phyloP scores from a whole-genome alignment of 306 rosid species.

The Prunus armeniaca region DNA sequence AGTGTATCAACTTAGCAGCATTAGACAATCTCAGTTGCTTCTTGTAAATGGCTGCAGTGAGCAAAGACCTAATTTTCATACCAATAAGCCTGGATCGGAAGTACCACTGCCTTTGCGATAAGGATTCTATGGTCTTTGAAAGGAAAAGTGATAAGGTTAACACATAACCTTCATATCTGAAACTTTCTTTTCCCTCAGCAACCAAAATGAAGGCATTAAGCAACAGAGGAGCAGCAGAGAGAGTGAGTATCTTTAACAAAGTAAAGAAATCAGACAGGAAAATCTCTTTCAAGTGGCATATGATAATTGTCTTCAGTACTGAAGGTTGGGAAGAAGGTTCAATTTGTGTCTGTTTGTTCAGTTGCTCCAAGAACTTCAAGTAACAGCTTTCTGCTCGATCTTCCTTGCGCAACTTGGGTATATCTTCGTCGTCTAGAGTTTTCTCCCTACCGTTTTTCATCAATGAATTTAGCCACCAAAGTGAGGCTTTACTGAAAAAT shows the following conservation, averaged over 20 bases:
- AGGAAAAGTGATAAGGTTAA: conserved; percentile 60
- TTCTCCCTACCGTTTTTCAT: conserved; percentile 74
- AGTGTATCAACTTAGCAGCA: conserved; percentile 57
- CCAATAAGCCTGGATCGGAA: conserved; percentile 71
- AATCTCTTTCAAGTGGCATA: conserved; percentile 68
- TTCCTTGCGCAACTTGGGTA: conserved; percentile 54
- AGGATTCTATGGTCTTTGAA: conserved; percentile 56
- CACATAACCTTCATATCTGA: conserved; percentile 72
- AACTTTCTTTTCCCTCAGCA: conserved; percentile 70
- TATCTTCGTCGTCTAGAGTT: conserved; percentile 57
- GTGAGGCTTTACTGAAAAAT: conserved; percentile 43
- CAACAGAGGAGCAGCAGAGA: conserved; percentile 76
- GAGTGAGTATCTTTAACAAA: conserved; percentile 53
- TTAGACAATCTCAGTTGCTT: conserved; percentile 73
- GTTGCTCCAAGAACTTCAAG: conserved; percentile 43
- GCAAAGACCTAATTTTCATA: conserved; percentile 62
- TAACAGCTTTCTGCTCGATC: conserved; percentile 80
- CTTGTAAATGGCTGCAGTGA: conserved; percentile 69
- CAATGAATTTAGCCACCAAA: conserved; percentile 89
- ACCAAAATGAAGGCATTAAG: conserved; percentile 78
- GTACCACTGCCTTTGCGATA: conserved; percentile 89
- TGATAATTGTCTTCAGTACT: conserved; percentile 43
- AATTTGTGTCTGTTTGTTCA: conserved; percentile 46
- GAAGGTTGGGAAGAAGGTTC: conserved; percentile 52
- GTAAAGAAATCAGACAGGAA: conserved; percentile 75